Evolutionary conservation across 139 green algal species (phyloP).

Genomic region (Microglena sp.): DNA sequence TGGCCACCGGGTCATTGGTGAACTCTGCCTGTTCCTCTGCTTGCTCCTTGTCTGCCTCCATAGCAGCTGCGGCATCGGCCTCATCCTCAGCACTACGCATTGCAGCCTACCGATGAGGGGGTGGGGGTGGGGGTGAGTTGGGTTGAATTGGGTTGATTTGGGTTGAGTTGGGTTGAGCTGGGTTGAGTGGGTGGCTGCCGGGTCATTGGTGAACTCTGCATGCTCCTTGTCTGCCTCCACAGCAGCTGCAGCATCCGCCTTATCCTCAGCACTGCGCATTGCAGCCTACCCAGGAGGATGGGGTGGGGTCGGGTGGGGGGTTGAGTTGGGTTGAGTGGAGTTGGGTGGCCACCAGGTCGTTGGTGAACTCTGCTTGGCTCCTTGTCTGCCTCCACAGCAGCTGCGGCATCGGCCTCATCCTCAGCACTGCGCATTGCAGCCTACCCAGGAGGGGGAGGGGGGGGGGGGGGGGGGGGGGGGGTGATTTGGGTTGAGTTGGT

Average conservation of each 20-base stretch:
- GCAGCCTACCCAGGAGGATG: too few relatives aligned
- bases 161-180: too few relatives aligned
- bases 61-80: constrained; percentile 50
- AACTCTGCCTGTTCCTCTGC: constrained; percentile 44
- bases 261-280: constrained; percentile 69
- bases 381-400: constrained; percentile 28
- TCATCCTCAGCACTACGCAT: constrained; percentile 72
- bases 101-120: too few relatives aligned
- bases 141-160: too few relatives aligned
- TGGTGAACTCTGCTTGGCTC: constrained; percentile 47
- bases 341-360: constrained; percentile 20
- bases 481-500: too few relatives aligned
- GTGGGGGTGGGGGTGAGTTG: too few relatives aligned
- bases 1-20: constrained; percentile 19
- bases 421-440: constrained; percentile 65
- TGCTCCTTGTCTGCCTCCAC: constrained; percentile 30
- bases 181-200: too few relatives aligned
- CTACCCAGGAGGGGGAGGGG: too few relatives aligned
- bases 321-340: too few relatives aligned
- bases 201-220: constrained; percentile 38
- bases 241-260: constrained; percentile 53
- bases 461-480: too few relatives aligned
- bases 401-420: constrained; percentile 66
- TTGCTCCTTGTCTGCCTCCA: constrained; percentile 29
- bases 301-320: too few relatives aligned